These are phyloP conservation scores for Plectosphaerella cucumerina DNA, from an alignment of 2,329 filamentous ascomycete genomes.

Conservation along the genomic window DNA sequence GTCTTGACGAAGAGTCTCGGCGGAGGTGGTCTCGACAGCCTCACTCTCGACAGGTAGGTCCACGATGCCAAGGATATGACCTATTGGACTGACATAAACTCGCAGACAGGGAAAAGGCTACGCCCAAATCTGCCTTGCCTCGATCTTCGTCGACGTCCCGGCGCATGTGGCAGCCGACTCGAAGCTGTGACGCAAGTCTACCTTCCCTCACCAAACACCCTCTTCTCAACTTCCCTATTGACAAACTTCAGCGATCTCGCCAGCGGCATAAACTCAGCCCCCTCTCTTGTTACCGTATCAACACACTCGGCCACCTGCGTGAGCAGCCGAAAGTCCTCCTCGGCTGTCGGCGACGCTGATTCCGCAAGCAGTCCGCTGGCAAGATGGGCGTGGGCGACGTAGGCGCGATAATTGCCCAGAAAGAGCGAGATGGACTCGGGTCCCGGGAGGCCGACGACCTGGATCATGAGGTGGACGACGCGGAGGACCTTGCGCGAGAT, in stretches of 20 bases:
- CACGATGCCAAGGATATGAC: background rate
- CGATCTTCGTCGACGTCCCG: background rate
- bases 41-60: constrained; percentile 1
- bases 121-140: constrained; percentile 4
- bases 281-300: too few relatives aligned
- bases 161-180: background rate
- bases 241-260: too few relatives aligned
- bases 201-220: background rate
- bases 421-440: background rate
- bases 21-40: constrained; percentile 3
- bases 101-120: constrained; percentile 5
- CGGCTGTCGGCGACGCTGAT: background rate
- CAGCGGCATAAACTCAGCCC: too few relatives aligned
- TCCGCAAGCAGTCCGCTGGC: constrained; percentile 3
- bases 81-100: too few relatives aligned
- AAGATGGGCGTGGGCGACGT: constrained; percentile 4
- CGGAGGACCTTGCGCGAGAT: constrained; percentile 4
- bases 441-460: background rate
- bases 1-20: constrained; percentile 3
- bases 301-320: too few relatives aligned
- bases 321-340: too few relatives aligned
- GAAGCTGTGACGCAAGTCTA: background rate
- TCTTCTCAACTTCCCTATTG: background rate
- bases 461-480: constrained; percentile 4
- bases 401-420: constrained; percentile 1